Conservation (phyloP, 768 basidiomycete species). For the Podaxis carcinomalis region DNA sequence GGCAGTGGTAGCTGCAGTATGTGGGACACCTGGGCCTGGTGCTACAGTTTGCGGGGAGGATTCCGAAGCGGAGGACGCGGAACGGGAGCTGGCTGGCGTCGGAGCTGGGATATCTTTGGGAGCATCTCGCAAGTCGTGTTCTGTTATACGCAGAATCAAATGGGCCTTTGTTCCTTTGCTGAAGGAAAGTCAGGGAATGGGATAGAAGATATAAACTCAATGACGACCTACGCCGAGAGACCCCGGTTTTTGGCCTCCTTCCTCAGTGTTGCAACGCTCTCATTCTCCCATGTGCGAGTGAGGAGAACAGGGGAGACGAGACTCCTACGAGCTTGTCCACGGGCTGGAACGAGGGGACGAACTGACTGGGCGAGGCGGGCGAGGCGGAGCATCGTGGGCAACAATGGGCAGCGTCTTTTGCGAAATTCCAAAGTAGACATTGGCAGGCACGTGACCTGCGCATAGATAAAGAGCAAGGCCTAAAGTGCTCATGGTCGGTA, state of each 20-base stretch:
- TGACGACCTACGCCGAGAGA: conserved; percentile 43
- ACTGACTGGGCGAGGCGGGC: conserved; percentile 15
- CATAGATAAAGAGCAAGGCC: conserved; percentile 18
- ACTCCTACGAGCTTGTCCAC: conserved; percentile 9
- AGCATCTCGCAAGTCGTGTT: conserved; percentile 36
- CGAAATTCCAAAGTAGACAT: background rate
- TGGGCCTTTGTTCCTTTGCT: conserved; percentile 60
- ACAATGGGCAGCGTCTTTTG: background rate
- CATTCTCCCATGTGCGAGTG: conserved; percentile 50
- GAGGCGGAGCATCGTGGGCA: conserved; percentile 21
- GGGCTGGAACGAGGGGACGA: background rate
- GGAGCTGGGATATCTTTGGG: conserved; percentile 18
- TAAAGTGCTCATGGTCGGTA: background rate
- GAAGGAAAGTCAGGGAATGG: conserved; percentile 10
- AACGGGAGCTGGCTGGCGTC: conserved; percentile 19
- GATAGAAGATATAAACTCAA: background rate
- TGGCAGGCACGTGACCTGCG: background rate
- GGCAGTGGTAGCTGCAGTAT: conserved; percentile 27
- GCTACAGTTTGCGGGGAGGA: conserved; percentile 1
- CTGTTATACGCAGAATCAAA: conserved; percentile 49
- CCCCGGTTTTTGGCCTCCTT: conserved; percentile 53
- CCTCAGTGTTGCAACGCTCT: conserved; percentile 44
- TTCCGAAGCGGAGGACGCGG: conserved; percentile 1
- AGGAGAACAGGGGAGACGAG: conserved; percentile 56
- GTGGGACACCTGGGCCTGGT: conserved; percentile 17